Conservation (phyloP, 805 yeast species). For the Kuraishia ogatae region DNA sequence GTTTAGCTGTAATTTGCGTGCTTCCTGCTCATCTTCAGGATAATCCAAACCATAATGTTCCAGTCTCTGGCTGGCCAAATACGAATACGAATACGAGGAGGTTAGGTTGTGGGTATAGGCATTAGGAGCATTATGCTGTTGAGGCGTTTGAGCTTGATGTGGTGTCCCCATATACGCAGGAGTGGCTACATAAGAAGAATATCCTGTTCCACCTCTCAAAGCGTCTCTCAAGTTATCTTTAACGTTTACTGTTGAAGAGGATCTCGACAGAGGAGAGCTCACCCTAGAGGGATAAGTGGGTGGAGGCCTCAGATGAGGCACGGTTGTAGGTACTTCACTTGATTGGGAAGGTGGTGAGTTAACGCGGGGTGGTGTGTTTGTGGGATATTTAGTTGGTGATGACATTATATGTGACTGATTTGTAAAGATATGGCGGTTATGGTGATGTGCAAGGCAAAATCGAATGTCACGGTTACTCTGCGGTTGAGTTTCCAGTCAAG, state of each 20-base stretch:
- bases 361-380: background rate
- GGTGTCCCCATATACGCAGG: background rate
- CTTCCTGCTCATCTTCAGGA: conserved; percentile 37
- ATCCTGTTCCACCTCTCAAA: conserved; percentile 1
- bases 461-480: too few relatives aligned
- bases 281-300: conserved; percentile 12
- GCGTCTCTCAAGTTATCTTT: conserved; percentile 6
- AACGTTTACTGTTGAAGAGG: conserved; percentile 14
- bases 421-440: too few relatives aligned
- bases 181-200: background rate
- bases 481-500: too few relatives aligned
- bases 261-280: conserved; percentile 17
- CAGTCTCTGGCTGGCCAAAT: conserved; percentile 9
- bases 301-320: background rate
- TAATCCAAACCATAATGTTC: conserved; percentile 42
- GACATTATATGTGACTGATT: background rate
- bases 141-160: background rate
- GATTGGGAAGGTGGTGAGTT: background rate
- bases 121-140: background rate
- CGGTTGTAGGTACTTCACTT: background rate
- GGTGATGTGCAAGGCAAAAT: too few relatives aligned
- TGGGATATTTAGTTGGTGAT: background rate
- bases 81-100: background rate
- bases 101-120: background rate
- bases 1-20: conserved; percentile 14